Conservation (phyloP, 306 rosid species). For the Gastrolobium villosum region DNA sequence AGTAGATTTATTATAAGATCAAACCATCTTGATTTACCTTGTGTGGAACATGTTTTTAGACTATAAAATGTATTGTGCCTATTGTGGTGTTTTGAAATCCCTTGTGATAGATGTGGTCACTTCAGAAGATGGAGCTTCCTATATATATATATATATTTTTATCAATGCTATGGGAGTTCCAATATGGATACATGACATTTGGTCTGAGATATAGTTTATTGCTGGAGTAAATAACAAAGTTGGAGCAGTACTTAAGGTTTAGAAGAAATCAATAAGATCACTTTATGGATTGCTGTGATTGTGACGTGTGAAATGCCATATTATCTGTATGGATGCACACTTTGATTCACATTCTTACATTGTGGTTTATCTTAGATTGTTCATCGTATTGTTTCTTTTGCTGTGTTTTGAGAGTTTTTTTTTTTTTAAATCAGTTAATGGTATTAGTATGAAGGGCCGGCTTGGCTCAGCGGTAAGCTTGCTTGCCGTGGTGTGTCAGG, state of each 20-base stretch:
- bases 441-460: no score
- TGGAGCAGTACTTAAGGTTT: conserved; percentile 24
- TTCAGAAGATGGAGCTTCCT: conserved; percentile 8
- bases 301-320: conserved; percentile 15
- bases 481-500: no score
- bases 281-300: conserved; percentile 17
- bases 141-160: background rate
- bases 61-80: conserved; percentile 8
- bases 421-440: conserved; percentile 6
- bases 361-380: conserved; percentile 10
- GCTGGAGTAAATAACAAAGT: conserved; percentile 6
- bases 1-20: conserved; percentile 10
- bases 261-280: conserved; percentile 26
- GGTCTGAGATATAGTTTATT: conserved; percentile 31
- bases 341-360: conserved; percentile 3
- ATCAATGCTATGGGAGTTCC: conserved; percentile 13
- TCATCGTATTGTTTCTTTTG: background rate
- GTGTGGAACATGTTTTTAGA: conserved; percentile 26
- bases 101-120: conserved; percentile 22
- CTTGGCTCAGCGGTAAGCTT: no score
- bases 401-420: background rate
- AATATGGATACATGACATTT: background rate
- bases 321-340: conserved; percentile 15
- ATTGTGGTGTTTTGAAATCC: conserved; percentile 17
- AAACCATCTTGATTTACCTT: conserved; percentile 23